Base-by-base conservation (phyloP, 495 filamentous ascomycete genomes). In the Friedmanniomyces endolithicus region DNA sequence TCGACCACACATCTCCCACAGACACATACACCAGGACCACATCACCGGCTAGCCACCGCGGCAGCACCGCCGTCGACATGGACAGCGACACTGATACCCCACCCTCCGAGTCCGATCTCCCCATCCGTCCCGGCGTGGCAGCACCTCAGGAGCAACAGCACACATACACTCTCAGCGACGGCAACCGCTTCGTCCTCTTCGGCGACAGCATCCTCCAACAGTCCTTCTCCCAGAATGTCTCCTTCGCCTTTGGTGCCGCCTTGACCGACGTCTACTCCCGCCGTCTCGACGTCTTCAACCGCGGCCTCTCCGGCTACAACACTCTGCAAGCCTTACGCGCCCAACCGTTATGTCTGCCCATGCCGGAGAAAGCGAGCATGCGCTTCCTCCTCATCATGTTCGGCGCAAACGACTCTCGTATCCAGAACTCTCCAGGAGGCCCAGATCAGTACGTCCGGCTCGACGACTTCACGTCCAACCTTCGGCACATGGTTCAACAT, bases 381-480 rank as follows among this genome's bases (percentile, higher is more conserved):
- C 74, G 75, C 19, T 75, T 87, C 50, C 73, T 94, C 86, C 74
- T 82, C 22, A 71, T 95, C 58, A 88, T 92, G 62, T 80, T 94
- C 55, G 89, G 89, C 17, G 86, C 89, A 62, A 95, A 95, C 64
- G 89, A 95, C 66, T 83, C 89, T 7, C 76, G 74, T 52, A 61
- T 90, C n/a, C 72, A 73, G 19, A 68, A 73, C 39, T 70, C 74
- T 14, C 69, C 68, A 20, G 79, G 73, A 53, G 67, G 70, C 6
- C 61, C 57, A 6, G 19, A 48, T 2, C 89, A 94, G 65, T 78
- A 87, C 63, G 77, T 95, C n/a, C 79, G 86, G 1, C 68, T 90
- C 19, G 75, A 80, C 3, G 70, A 78, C 52, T 95, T 83, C 71
- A 80, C 79, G 62, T 70, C 74, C 54, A 94, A 94, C 62, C 67